A percentile compares a stretch with the other conserved stretches of the same genome.
phyloP scores from a whole-genome alignment of 495 filamentous ascomycete genomes.

The Amniculicola lignicola region DNA sequence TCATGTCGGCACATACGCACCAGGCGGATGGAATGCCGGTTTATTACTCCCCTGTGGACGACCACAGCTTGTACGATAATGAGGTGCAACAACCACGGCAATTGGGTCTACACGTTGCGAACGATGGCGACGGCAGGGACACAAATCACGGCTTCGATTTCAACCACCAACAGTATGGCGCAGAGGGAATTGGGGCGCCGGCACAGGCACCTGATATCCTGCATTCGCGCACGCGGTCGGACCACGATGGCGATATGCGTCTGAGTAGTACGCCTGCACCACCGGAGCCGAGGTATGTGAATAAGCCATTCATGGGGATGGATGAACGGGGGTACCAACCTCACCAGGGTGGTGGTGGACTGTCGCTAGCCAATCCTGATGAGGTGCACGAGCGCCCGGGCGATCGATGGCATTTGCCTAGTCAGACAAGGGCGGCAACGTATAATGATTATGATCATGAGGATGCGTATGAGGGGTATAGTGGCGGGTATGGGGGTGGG shows the following conservation, averaged over 20 bases:
- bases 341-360: neutral
- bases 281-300: neutral
- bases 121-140: too few species aligned
- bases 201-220: neutral
- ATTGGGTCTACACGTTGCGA: too few species aligned
- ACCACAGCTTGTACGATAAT: slow-evolving; percentile 25
- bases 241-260: neutral
- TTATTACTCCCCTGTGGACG: slow-evolving; percentile 38
- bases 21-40: slow-evolving; percentile 15
- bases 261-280: neutral
- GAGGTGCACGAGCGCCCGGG: neutral
- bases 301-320: neutral
- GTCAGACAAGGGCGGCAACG: slow-evolving; percentile 1
- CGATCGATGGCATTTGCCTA: slow-evolving; percentile 20
- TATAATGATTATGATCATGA: neutral
- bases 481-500: neutral
- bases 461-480: neutral
- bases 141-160: too few species aligned
- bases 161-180: slow-evolving; percentile 7
- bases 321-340: neutral
- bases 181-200: neutral
- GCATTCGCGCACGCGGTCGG: neutral
- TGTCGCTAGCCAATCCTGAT: neutral
- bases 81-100: too few species aligned
- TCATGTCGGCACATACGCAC: slow-evolving; percentile 24